Base-by-base conservation (phyloP, 2,329 filamentous ascomycete species). In the Amauroascus verrucosus region DNA sequence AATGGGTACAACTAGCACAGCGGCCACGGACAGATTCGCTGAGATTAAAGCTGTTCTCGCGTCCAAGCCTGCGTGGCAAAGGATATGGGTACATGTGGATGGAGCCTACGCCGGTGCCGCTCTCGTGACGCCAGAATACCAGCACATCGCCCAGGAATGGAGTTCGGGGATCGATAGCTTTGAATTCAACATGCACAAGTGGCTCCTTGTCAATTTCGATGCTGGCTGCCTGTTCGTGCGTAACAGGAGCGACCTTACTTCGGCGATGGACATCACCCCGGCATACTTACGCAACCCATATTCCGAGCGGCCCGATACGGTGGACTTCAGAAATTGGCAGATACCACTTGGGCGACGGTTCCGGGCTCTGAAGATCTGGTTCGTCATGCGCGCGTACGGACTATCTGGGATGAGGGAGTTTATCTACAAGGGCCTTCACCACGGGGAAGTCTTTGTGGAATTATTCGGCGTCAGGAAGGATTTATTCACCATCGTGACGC, bases 121-220 rank as follows among this genome's bases (percentile, higher is more conserved):
- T 0, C 80, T 97, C 2, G 74, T 95, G 2, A 83, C 86, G 20
- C 85, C 88, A 2, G 88, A 95, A 67, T 85, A 86, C 69, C 85
- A 88, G 58, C 77, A 84, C 60, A 76, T 88, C 48, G 76, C 83
- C 1, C 64, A 73, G 20, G 72, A 80, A 7, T 77, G 91, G 48
- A 65, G 65, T 0, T 72, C 75, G 1, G 71, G 75, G 20, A 89
- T 95, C 65, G 86, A 95, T 73, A 89, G 84, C 59, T 95, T 95
- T 77, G 84, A 95, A 70, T 82, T 91, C 74, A 97, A 96, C 75
- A 86, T 95, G 80, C 90, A 96, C 77, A 97, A 97, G 74, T 96
- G 91, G 91, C 77, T 96, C 46, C 81, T 96, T 16, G 89, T 88
- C 54, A 95, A 95, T 70, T 96, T 96, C 63, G 91, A 97, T 64